A percentile compares a stretch with the other conserved stretches of the same genome.
Conservation (phyloP, 1,139 yeast species). For the Kodamaea arcana region DNA sequence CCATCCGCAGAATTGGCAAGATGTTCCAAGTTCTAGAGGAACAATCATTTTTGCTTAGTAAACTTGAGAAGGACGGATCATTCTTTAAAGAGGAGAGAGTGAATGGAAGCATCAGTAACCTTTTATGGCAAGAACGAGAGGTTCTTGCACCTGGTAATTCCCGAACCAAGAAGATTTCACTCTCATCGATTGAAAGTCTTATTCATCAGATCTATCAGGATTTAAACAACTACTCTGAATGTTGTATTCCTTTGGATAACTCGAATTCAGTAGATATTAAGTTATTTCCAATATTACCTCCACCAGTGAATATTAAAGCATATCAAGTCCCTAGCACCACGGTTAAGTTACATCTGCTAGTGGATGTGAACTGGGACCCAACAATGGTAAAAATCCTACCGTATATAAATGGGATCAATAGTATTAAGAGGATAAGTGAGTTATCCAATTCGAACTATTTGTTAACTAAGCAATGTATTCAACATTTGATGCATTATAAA, state of each 20-base stretch:
- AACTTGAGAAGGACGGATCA: slow-evolving; percentile 33
- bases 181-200: slow-evolving; percentile 69
- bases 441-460: slow-evolving; percentile 78
- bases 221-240: slow-evolving; percentile 89
- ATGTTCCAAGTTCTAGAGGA: slow-evolving; percentile 91
- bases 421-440: slow-evolving; percentile 70
- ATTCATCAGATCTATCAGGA: slow-evolving; percentile 90
- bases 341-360: slow-evolving; percentile 62
- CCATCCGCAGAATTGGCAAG: slow-evolving; percentile 76
- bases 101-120: slow-evolving; percentile 8
- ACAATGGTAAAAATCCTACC: slow-evolving; percentile 88
- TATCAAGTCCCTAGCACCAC: slow-evolving; percentile 87
- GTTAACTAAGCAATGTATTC: slow-evolving; percentile 81
- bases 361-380: slow-evolving; percentile 96
- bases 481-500: slow-evolving; percentile 85
- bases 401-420: slow-evolving; percentile 81
- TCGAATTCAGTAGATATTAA: slow-evolving; percentile 91
- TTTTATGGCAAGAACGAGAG: slow-evolving; percentile 7
- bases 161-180: slow-evolving; percentile 38
- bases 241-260: slow-evolving; percentile 87
- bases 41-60: slow-evolving; percentile 74
- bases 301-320: slow-evolving; percentile 72
- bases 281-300: slow-evolving; percentile 79
- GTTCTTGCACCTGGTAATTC: slow-evolving; percentile 40
- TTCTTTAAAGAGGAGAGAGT: slow-evolving; percentile 26